Evolutionary conservation across 257 asterid genomes (phyloP).

Genomic region (Solanum commersonii): DNA sequence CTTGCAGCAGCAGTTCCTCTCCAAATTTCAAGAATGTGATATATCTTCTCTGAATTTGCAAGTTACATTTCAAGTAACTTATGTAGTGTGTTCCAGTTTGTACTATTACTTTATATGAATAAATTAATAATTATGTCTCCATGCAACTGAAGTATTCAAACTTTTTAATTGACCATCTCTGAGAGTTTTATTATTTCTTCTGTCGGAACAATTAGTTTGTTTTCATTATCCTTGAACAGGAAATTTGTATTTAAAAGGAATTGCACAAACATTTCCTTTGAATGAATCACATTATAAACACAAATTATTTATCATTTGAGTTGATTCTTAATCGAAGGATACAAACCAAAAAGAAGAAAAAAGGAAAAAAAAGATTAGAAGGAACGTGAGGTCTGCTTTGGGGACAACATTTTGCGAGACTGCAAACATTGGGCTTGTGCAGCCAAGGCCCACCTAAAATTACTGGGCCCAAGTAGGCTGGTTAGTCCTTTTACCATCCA

Average conservation of each 20-base stretch:
- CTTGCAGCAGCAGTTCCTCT: slow-evolving; percentile 65
- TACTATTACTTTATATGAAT: not conserved
- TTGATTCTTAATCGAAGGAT: not conserved
- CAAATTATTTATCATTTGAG: not conserved
- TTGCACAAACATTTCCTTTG: not conserved
- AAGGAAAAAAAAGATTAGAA: not conserved
- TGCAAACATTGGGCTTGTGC: not conserved
- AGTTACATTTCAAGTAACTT: not conserved
- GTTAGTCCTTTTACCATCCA: not conserved
- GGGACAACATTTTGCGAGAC: not conserved
- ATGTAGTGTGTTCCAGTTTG: not conserved
- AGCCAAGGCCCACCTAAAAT: not conserved
- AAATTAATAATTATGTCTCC: not conserved
- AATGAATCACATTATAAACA: not conserved
- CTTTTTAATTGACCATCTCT: not conserved
- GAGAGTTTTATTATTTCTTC: not conserved
- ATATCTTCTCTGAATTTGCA: not conserved
- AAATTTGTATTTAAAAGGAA: not conserved
- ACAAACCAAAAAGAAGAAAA: not conserved
- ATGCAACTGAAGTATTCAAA: not conserved
- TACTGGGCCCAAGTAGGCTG: not conserved
- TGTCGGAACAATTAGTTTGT: not conserved
- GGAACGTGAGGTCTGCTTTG: not conserved
- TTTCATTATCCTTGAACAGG: not conserved
- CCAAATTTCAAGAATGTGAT: slow-evolving; percentile 78